These are phyloP conservation scores for Nakazawaea populi DNA, from an alignment of 805 yeast genomes.

Conservation along the genomic window DNA sequence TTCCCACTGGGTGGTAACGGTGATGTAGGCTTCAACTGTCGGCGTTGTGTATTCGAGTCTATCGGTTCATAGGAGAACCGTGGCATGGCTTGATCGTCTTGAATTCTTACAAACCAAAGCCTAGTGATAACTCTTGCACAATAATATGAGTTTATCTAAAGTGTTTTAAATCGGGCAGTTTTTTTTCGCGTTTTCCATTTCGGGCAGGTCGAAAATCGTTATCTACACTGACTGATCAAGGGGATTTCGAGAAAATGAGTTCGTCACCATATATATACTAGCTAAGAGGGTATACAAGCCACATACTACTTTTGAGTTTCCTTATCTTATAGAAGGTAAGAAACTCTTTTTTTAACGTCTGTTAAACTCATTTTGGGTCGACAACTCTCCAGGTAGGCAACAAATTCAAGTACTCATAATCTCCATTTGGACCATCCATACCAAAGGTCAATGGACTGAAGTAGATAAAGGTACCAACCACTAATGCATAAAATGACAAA, in stretches of 20 bases:
- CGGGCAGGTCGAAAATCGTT: no score
- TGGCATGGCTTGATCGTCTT: neutral
- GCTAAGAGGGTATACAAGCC: no score
- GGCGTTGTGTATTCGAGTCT: neutral
- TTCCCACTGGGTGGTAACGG: neutral
- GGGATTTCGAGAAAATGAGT: no score
- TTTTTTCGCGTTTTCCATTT: no score
- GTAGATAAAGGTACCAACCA: slow-evolving; percentile 53
- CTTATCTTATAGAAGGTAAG: neutral
- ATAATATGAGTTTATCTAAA: neutral
- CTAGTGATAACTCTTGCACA: no score
- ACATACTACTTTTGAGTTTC: neutral
- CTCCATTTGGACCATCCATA: slow-evolving; percentile 52
- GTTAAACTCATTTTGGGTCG: slow-evolving; percentile 2
- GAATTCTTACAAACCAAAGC: neutral
- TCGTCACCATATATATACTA: no score
- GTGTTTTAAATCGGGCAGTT: neutral
- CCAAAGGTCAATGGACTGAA: slow-evolving; percentile 76
- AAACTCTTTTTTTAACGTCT: neutral
- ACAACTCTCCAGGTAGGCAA: slow-evolving; percentile 49
- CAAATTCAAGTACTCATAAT: slow-evolving; percentile 48
- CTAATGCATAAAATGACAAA: slow-evolving; percentile 37
- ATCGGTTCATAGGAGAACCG: slow-evolving; percentile 1
- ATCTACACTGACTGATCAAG: no score
- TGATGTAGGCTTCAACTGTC: neutral